Base-by-base conservation (phyloP, 306 rosid genomes). In the Styphnolobium japonicum region DNA sequence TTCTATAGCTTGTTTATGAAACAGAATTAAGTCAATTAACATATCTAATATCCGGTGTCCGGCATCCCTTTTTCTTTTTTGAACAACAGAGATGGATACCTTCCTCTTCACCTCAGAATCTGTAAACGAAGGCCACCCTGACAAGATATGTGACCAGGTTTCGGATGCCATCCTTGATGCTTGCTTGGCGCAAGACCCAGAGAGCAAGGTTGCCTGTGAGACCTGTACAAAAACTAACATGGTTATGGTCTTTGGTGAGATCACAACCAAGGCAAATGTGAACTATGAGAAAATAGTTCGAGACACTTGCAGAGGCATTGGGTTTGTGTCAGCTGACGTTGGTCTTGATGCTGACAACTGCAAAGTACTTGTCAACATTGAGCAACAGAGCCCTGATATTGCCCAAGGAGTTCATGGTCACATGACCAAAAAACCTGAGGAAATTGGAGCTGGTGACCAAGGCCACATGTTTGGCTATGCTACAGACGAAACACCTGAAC, bases 391-490 rank as follows among this genome's bases (percentile, higher is more conserved):
- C 81, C 93, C 93, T 7, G 96, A 91, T 74, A 91, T 91, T 78
- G 93, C 96, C 10, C 91, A 91, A 62, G 93, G 96, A 39, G 97
- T 91, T 79, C 96, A 91, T 31, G 93, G 97, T 57, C 97, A 89
- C 63, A 53, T 89, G 81, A 79, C 88, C 52, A 92, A 88, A 71
- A 92, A 89, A 23, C 97, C 97, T 5, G 97, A 92, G 84, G 97
- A 92, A 23, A 89, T 89, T 61, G 97, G 97, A 74, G 97, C 97
- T 36, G 92, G 94, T 72, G 97, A 92, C 68, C 97, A 92, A 65
- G 97, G 97, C 29, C 96, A 91, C 86, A 91, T 91, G 96, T 91
- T 91, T 75, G 96, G 96, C 64, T 92, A 92, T 82, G 97, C 97
- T 48, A 89, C 97, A 0, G 92, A 92, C 7, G 94, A 92, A 81